These are phyloP conservation scores for Pythium brassicae DNA, from an alignment of 352 stramenopile species.

Conservation along the genomic window DNA sequence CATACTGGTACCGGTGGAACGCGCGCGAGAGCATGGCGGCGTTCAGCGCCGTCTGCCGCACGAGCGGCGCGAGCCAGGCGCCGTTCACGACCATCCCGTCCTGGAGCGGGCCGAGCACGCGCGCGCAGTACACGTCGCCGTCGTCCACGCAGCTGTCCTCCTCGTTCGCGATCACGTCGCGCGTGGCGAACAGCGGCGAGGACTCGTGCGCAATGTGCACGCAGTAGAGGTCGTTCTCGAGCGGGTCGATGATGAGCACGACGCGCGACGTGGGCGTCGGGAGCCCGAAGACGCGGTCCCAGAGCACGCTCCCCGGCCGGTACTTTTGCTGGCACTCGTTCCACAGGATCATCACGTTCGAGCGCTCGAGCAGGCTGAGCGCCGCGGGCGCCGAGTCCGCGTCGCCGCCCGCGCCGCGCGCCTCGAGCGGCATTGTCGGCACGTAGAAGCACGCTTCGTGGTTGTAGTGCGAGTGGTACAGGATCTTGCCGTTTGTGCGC, in stretches of 20 bases:
- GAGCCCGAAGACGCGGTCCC: slow-evolving; percentile 72
- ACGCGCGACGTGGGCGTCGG: slow-evolving; percentile 74
- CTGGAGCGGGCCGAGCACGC: slow-evolving; percentile 74
- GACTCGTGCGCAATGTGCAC: slow-evolving; percentile 79
- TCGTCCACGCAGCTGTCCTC: slow-evolving; percentile 77
- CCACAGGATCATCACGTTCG: slow-evolving; percentile 84
- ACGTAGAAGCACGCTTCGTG: slow-evolving; percentile 82
- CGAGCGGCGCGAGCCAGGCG: slow-evolving; percentile 71
- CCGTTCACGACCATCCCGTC: slow-evolving; percentile 84
- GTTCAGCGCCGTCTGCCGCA: slow-evolving; percentile 84
- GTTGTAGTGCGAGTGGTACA: slow-evolving; percentile 79
- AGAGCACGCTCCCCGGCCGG: slow-evolving; percentile 66
- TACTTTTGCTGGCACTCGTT: slow-evolving; percentile 87
- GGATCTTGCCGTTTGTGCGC: slow-evolving; percentile 34
- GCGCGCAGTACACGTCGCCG: slow-evolving; percentile 75
- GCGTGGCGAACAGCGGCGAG: slow-evolving; percentile 72
- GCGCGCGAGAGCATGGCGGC: slow-evolving; percentile 61
- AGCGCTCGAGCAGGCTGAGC: slow-evolving; percentile 43
- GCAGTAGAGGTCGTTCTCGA: slow-evolving; percentile 83
- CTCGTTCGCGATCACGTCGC: slow-evolving; percentile 65
- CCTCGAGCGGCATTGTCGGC: slow-evolving; percentile 56
- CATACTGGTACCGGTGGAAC: slow-evolving; percentile 74
- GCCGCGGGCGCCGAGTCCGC: slow-evolving; percentile 18
- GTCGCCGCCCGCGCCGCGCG: slow-evolving; percentile 24
- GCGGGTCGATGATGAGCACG: slow-evolving; percentile 76